A percentile compares a stretch with the other conserved stretches of the same genome.
phyloP scores from a whole-genome alignment of 495 filamentous ascomycete genomes.

The Talaromyces stipitatus region DNA sequence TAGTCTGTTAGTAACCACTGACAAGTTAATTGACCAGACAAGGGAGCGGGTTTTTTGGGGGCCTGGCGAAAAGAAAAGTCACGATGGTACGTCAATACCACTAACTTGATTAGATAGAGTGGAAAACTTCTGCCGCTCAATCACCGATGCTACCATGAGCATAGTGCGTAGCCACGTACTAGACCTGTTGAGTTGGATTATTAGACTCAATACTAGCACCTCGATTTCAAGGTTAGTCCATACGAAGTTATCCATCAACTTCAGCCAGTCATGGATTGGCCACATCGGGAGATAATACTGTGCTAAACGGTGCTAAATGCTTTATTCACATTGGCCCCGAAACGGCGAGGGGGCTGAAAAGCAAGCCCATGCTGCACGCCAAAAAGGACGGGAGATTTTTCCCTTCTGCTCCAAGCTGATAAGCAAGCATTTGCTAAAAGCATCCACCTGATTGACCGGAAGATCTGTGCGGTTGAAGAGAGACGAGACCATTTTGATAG shows the following conservation, averaged over 20 bases:
- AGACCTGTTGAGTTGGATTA: background rate
- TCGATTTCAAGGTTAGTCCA: background rate
- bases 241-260: background rate
- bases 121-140: background rate
- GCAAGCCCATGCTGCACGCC: background rate
- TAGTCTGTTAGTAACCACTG: background rate
- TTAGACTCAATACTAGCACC: background rate
- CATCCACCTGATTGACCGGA: background rate
- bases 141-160: conserved; percentile 1
- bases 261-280: background rate
- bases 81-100: background rate
- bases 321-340: conserved; percentile 3
- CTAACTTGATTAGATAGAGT: background rate
- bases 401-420: background rate
- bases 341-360: conserved; percentile 1
- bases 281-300: background rate
- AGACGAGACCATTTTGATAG: background rate
- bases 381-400: background rate
- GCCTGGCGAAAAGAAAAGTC: background rate
- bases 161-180: background rate
- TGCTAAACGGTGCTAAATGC: conserved; percentile 3
- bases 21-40: background rate
- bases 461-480: background rate
- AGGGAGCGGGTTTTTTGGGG: background rate
- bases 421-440: background rate